Base-by-base conservation (phyloP, 305 asterid species). In the Salvia sclarea region DNA sequence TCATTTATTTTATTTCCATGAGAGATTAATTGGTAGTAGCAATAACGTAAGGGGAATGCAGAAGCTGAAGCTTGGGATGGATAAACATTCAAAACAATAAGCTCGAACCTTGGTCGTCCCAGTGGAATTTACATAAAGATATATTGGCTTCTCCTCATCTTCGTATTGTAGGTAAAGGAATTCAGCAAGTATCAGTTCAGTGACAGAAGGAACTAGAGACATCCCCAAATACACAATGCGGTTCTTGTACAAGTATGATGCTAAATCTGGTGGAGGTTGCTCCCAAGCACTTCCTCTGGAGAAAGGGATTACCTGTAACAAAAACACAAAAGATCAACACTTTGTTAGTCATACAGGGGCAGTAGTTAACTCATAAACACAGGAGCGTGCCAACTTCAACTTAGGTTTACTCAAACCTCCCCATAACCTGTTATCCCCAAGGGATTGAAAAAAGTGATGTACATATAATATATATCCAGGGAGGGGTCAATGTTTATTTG, bases 241-340 rank as follows among this genome's bases (percentile, higher is more conserved):
- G 66, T 91, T 83, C 79, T 81, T 81, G 78, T 76, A 89, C 75
- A 91, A 76, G 83, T 89, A 86, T n/a, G 98, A 89, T 22, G 97
- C 96, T 64, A 94, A 84, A 86, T 94, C 97, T 66, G 99, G 98
- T 11, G 99, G 98, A 77, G 96, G 91, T 68, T 86, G 93, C 85
- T 89, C 90, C 88, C 88, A 86, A 54, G 92, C 97, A 72, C 82
- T 86, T 75, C 96, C 96, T 78, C 82, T 84, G 43, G 93, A 73
- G 79, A 84, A 91, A 40, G 97, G 99, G 77, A 91, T 91, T 38
- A 88, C 99, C 99, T 94, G 82, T 84, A 65, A 72, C 38, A 67
- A 40, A 49, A 55, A 72, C 13, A 61, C 41, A 54, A 48, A 7
- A 17, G 47, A 69, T 38, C 41, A 83, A 43, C 28, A 76, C 1